A percentile compares a stretch with the other conserved stretches of the same genome.
Conservation (phyloP, 176 grass and related monocot species). For the Microstegium vimineum region DNA sequence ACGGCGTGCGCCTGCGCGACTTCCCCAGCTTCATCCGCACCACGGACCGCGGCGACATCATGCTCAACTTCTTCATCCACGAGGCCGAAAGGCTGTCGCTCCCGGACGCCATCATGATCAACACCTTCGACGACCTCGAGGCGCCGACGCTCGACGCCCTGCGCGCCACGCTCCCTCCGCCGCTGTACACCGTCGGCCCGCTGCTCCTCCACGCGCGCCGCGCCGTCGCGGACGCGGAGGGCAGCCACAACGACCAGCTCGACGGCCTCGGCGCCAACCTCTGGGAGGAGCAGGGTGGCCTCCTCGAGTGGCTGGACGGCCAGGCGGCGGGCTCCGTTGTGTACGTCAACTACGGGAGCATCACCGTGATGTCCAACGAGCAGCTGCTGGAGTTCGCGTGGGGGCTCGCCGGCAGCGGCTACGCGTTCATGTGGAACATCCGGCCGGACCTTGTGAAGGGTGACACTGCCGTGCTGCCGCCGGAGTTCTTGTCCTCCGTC, state of each 20-base stretch:
- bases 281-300: neutral
- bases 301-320: neutral
- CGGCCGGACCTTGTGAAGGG: slow-evolving; percentile 58
- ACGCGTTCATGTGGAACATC: slow-evolving; percentile 63
- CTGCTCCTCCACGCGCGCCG: neutral
- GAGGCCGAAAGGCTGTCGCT: neutral
- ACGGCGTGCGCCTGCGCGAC: neutral
- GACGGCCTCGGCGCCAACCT: neutral
- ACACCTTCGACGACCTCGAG: neutral
- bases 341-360: neutral
- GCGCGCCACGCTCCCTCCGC: neutral
- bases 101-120: neutral
- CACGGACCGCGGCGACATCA: neutral
- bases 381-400: neutral
- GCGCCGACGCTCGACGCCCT: neutral
- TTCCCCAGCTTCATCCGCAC: neutral
- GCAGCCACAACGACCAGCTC: neutral
- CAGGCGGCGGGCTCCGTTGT: neutral
- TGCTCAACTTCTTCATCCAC: neutral
- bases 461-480: slow-evolving; percentile 35
- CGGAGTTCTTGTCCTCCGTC: slow-evolving; percentile 39
- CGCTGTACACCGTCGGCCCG: neutral
- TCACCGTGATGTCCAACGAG: neutral
- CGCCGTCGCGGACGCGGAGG: neutral
- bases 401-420: slow-evolving; percentile 19